Percentiles rank a stretch among this genome's conserved stretches.
Evolutionary conservation across 2,329 filamentous ascomycete genomes (phyloP).

Genomic region (Aspergillus thermomutatus): DNA sequence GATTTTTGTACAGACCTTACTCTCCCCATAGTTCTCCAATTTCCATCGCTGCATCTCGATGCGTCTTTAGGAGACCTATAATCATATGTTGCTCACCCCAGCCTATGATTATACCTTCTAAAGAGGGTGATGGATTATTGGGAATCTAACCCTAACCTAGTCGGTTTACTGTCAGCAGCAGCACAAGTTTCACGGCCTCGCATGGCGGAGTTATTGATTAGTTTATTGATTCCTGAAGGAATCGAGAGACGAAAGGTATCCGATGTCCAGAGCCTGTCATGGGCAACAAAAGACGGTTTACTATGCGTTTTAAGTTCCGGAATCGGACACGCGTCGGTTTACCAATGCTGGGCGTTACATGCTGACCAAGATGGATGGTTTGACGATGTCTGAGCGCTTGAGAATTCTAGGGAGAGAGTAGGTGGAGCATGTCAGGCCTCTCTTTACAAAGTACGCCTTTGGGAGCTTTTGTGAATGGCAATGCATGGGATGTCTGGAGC

Average conservation of each 20-base stretch:
- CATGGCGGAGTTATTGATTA: conserved; percentile 71
- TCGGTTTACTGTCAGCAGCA: conserved; percentile 55
- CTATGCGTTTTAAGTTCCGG: conserved; percentile 45
- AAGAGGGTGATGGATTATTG: conserved; percentile 62
- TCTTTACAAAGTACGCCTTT: conserved; percentile 48
- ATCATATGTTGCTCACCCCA: conserved; percentile 22
- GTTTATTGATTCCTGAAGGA: conserved; percentile 36
- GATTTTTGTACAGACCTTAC: conserved; percentile 55
- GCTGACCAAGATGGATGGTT: conserved; percentile 62
- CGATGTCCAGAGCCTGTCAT: conserved; percentile 45
- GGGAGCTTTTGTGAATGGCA: conserved; percentile 36
- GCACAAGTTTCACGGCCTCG: conserved; percentile 64
- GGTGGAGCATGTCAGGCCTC: conserved; percentile 51
- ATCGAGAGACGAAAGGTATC: conserved; percentile 33
- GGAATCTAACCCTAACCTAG: conserved; percentile 94
- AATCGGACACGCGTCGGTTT: conserved; percentile 47
- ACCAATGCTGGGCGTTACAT: conserved; percentile 56
- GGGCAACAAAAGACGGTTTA: conserved; percentile 41
- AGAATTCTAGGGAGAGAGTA: conserved; percentile 44
- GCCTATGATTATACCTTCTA: conserved; percentile 40
- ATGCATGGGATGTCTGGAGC: conserved; percentile 9
- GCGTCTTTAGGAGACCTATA: conserved; percentile 41
- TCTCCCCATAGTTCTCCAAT: conserved; percentile 79
- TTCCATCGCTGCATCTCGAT: conserved; percentile 58
- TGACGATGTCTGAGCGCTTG: conserved; percentile 40